A percentile compares a stretch with the other conserved stretches of the same genome.
Conservation (phyloP, 2,329 filamentous ascomycete species). For the Xylariaceae sp. region DNA sequence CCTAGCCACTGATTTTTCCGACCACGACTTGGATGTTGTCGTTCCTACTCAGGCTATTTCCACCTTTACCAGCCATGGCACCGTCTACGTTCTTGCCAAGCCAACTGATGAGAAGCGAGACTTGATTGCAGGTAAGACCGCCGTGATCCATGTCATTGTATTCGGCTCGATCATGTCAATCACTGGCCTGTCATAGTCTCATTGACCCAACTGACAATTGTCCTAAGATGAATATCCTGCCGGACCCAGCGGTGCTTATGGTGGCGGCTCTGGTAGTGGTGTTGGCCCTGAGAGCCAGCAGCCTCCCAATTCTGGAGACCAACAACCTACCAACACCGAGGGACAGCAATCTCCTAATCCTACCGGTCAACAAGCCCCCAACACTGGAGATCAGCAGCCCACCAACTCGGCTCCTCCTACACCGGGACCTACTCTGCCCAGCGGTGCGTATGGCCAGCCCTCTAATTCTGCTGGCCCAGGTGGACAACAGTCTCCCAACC, state of each 20-base stretch:
- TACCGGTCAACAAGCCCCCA: conserved; percentile 1
- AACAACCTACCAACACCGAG: conserved; percentile 6
- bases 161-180: too few species aligned
- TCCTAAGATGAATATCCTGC: conserved; percentile 1
- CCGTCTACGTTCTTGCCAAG: too few species aligned
- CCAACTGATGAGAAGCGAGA: too few species aligned
- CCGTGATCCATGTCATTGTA: too few species aligned
- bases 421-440: too few species aligned
- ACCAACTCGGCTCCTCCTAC: neutral
- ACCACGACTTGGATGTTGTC: neutral
- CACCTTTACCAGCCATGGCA: conserved; percentile 3
- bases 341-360: conserved; percentile 7
- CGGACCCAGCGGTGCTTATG: conserved; percentile 13
- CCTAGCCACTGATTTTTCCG: conserved; percentile 1
- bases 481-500: conserved; percentile 9
- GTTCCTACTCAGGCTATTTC: conserved; percentile 12
- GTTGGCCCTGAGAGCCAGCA: conserved; percentile 13
- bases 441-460: conserved; percentile 12
- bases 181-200: too few species aligned
- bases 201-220: conserved; percentile 1
- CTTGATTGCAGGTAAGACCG: too few species aligned
- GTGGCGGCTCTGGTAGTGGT: conserved; percentile 4
- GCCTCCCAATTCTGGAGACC: conserved; percentile 7
- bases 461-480: conserved; percentile 3
- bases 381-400: conserved; percentile 4